phyloP scores from a whole-genome alignment of 1,284 basidiomycete species.

The Cutaneotrichosporon sp. region DNA sequence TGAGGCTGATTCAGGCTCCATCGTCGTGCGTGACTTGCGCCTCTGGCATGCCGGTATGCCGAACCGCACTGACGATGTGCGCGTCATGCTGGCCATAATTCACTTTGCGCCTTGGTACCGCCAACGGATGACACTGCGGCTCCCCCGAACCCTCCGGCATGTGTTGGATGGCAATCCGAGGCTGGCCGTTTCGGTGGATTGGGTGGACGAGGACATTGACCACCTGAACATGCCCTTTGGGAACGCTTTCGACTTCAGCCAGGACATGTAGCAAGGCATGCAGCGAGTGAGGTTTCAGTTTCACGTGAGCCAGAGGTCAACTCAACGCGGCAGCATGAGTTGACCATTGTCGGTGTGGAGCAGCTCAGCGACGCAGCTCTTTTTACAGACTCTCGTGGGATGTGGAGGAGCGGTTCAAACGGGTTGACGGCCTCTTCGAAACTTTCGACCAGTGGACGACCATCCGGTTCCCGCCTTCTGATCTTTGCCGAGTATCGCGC shows the following conservation, averaged over 20 bases:
- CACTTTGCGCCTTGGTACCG: conserved; percentile 18
- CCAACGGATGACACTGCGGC: conserved; percentile 11
- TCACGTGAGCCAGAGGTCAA: not conserved
- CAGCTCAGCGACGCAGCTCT: no score
- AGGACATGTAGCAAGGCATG: conserved; percentile 4
- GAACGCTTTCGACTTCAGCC: conserved; percentile 16
- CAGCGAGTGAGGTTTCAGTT: not conserved
- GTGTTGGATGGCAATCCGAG: conserved; percentile 3
- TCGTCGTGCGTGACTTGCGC: conserved; percentile 13
- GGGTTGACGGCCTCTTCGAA: no score
- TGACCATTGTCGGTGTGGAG: no score
- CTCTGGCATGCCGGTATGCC: conserved; percentile 18
- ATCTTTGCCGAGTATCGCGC: no score
- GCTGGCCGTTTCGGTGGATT: conserved; percentile 7
- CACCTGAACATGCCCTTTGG: conserved; percentile 15
- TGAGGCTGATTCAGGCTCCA: not conserved
- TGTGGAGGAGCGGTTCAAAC: no score
- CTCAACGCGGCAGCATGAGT: no score
- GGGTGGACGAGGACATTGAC: conserved; percentile 12
- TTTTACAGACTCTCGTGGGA: no score
- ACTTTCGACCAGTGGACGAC: no score
- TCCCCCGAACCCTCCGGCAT: conserved; percentile 7
- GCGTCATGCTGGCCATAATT: conserved; percentile 17
- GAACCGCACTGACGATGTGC: conserved; percentile 8
- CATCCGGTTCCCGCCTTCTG: no score